Evolutionary conservation across 2,329 filamentous ascomycete genomes (phyloP), one percentile per base, ranked within the genome.

Genomic region (Sclerotinia glacialis): DNA sequence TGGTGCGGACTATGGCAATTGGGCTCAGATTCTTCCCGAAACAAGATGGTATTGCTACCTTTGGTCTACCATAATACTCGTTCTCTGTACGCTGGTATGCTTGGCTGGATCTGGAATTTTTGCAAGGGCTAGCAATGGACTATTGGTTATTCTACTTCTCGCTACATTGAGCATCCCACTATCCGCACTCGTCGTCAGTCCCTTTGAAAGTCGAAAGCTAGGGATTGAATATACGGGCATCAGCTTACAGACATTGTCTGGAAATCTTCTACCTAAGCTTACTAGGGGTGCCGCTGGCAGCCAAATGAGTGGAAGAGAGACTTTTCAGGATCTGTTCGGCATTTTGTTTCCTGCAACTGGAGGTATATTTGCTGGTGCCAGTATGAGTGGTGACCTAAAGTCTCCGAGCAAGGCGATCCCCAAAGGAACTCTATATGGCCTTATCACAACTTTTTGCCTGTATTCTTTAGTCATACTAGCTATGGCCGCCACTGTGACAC

Each of bases 381-480:
- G 91, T 72, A 96, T 96, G 92, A 96, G 92, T 9, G 92, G 92
- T 23, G 92, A 96, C 75, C 78, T 96, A 60, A 89, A 85, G 69
- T 89, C 92, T 69, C 92, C 92, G 0, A 94, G 91, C 81, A 91
- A 88, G 76, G 86, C 91, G 1, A 96, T 96, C 64, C 92, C 92
- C 0, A 89, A 86, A 69, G 92, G 92, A n/a, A 96, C 92, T 0
- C 79, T 96, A 1, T 90, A 87, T 78, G 91, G 91, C 3, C 86
- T 94, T 76, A 79, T 85, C 14, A 83, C 92, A 31, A 96, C 92
- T 0, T 91, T 96, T 71, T 76, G 89, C 65, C 82, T 89, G 7
- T 96, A 96, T 75, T 80, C 90, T 9, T 72, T 92, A 34, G 91
- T 96, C 59, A 89, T 94, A 56, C 72, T 96, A 11, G 88, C 91